Base-by-base conservation (phyloP, 306 rosid genomes). In the Ochetophila trinervis region DNA sequence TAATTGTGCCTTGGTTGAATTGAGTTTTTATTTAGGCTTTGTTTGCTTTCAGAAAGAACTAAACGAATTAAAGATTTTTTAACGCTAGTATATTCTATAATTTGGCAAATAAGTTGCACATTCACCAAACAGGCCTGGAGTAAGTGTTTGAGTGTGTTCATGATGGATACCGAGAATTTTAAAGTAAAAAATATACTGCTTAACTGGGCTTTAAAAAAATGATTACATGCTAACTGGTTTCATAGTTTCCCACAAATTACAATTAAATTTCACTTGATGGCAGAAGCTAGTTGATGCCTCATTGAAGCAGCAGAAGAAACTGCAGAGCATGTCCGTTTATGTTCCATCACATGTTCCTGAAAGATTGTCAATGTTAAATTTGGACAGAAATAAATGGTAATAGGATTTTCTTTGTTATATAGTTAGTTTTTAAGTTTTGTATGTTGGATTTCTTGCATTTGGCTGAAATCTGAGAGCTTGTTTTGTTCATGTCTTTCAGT, bases 261-360 rank as follows among this genome's bases (percentile, higher is more conserved):
- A 27, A 30, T 64, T 61, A 57, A 62, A 63, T 32, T 57, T 56
- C 15, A 44, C 47, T 58, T 70, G 48, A 61, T 60, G 76, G 81
- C 75, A 92, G 98, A 89, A 86, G 79, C 73, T 89, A 34, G 74
- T 92, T 7, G 68, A 80, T 63, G 93, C 89, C 50, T 83, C 87
- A 8, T 49, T 87, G 73, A 78, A 68, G 81, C 96, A 89, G 82
- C 93, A 86, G 80, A 84, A 77, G 88, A 87, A 84, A 77, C 79
- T 93, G 80, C 92, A 86, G 85, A 80, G 74, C 76, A 80, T 89
- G 85, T 79, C 87, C 52, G 74, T 71, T 63, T 72, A 81, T 53
- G 84, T 77, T 47, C 89, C 96, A 53, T 53, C 78, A 17, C 79
- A 74, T 62, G 6, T 73, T 65, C 70, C 84, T 20, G 89, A 85